Conservation (phyloP, 495 filamentous ascomycete genomes). For the Clavariopsis aquatica region DNA sequence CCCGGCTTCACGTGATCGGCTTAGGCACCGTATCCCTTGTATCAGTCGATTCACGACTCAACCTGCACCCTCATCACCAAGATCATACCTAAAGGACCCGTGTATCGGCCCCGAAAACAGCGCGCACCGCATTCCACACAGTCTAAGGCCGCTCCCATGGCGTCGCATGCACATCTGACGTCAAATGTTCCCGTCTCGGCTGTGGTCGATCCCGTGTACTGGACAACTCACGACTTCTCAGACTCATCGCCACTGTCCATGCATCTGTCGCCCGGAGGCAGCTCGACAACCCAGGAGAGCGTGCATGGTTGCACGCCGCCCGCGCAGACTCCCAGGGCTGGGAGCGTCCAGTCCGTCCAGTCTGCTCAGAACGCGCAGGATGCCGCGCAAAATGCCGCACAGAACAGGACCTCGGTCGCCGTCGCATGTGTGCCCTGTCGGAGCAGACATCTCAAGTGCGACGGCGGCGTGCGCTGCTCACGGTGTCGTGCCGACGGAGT, state of each 20-base stretch:
- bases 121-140: conserved; percentile 6
- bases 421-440: conserved; percentile 59
- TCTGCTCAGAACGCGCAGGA: too few species aligned
- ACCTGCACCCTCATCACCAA: conserved; percentile 13
- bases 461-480: conserved; percentile 39
- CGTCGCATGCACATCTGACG: conserved; percentile 20
- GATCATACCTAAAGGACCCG: conserved; percentile 1
- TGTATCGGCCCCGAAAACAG: neutral
- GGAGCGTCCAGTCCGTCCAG: neutral
- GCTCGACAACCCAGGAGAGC: conserved; percentile 23
- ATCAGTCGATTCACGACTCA: conserved; percentile 1
- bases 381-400: neutral
- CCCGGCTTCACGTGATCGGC: conserved; percentile 7
- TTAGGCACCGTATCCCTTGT: neutral
- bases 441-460: conserved; percentile 55
- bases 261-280: conserved; percentile 25
- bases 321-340: conserved; percentile 21
- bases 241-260: conserved; percentile 16
- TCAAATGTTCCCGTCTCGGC: conserved; percentile 16
- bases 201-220: conserved; percentile 27
- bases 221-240: conserved; percentile 27
- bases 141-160: conserved; percentile 20
- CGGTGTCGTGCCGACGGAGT: conserved; percentile 36
- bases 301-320: conserved; percentile 18
- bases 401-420: conserved; percentile 31